Percentiles rank a stretch among this genome's conserved stretches.
Evolutionary conservation across 345 rosid species (phyloP).

Genomic region (Diplotaxis tenuifolia): DNA sequence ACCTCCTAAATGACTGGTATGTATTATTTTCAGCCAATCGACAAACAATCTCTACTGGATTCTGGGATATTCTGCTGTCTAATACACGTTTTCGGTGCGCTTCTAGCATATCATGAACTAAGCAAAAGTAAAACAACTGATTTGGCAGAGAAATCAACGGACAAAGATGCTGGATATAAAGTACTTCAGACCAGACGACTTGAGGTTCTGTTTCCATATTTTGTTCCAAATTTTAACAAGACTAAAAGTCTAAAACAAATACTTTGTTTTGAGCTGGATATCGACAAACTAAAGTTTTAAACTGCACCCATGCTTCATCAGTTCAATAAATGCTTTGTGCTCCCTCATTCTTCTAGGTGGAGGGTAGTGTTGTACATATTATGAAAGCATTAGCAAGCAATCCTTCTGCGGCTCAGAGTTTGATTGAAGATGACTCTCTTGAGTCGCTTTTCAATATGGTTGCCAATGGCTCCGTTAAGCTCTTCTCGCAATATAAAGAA

Average conservation of each 20-base stretch:
- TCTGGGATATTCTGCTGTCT: conserved; percentile 96
- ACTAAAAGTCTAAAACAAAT: background rate
- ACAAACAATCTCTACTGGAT: conserved; percentile 88
- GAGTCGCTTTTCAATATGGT: conserved; percentile 84
- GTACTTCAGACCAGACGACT: conserved; percentile 58
- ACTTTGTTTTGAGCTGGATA: conserved; percentile 21
- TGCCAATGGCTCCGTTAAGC: conserved; percentile 71
- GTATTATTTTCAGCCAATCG: conserved; percentile 64
- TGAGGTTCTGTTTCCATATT: conserved; percentile 59
- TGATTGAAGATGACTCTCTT: conserved; percentile 94
- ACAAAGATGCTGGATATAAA: conserved; percentile 37
- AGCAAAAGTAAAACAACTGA: conserved; percentile 34
- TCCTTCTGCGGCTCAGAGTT: conserved; percentile 94
- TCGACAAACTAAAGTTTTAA: conserved; percentile 1
- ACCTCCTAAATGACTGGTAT: background rate
- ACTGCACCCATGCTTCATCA: conserved; percentile 12
- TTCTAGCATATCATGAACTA: conserved; percentile 53
- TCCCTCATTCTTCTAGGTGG: conserved; percentile 57
- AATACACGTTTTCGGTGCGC: conserved; percentile 66
- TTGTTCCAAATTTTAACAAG: background rate
- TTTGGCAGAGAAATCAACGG: conserved; percentile 33
- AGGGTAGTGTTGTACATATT: conserved; percentile 90
- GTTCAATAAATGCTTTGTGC: background rate
- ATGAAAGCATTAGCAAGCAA: conserved; percentile 96
- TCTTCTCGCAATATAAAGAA: conserved; percentile 61